These are phyloP conservation scores for Tolypocladium inflatum DNA, from an alignment of 2,329 filamentous ascomycete species.

Conservation along the genomic window DNA sequence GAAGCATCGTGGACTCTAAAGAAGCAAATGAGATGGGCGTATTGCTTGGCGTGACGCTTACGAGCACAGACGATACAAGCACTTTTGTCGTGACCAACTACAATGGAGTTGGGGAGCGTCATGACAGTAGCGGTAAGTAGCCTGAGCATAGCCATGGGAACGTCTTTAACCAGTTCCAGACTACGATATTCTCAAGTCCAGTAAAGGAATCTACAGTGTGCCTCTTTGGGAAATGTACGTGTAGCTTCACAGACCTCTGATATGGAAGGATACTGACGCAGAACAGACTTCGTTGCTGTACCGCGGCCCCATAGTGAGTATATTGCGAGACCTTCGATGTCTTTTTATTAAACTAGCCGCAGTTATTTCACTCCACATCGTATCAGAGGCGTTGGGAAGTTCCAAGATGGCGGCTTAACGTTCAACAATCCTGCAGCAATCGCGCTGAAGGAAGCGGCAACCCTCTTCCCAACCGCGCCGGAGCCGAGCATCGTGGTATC, in stretches of 20 bases:
- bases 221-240: slow-evolving; percentile 2
- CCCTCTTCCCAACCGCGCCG: neutral
- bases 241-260: neutral
- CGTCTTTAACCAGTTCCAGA: neutral
- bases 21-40: slow-evolving; percentile 2
- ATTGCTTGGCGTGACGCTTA: slow-evolving; percentile 3
- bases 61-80: slow-evolving; percentile 1
- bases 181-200: neutral
- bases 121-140: neutral
- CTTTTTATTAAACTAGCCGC: neutral
- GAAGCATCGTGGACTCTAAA: slow-evolving; percentile 1
- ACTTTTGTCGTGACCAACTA: slow-evolving; percentile 4
- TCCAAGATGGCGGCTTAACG: slow-evolving; percentile 6
- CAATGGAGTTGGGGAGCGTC: slow-evolving; percentile 1
- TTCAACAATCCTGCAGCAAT: slow-evolving; percentile 6
- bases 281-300: slow-evolving; percentile 1
- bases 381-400: slow-evolving; percentile 3
- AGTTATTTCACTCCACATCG: slow-evolving; percentile 5
- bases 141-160: too few relatives aligned
- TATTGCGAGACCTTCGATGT: neutral
- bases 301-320: slow-evolving; percentile 5
- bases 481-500: slow-evolving; percentile 5
- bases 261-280: neutral
- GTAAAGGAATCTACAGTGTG: neutral
- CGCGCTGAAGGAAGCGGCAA: slow-evolving; percentile 3